Evolutionary conservation across 1,284 basidiomycete genomes (phyloP).

Genomic region (Ustilago crameri): DNA sequence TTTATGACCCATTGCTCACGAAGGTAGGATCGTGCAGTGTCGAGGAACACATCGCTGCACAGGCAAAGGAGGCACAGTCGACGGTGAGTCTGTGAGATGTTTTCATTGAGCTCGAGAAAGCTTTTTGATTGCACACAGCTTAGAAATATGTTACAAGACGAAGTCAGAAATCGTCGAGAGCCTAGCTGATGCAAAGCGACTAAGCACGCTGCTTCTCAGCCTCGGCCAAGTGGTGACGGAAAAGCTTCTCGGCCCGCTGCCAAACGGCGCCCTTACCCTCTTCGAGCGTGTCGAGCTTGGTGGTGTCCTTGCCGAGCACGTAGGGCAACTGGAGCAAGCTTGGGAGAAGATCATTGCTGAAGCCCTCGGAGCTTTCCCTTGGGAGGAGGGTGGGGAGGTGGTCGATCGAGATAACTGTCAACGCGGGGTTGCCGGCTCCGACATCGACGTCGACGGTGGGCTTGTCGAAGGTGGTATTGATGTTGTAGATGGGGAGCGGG

Average conservation of each 20-base stretch:
- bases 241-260: constrained; percentile 88
- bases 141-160: too few relatives aligned
- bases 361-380: constrained; percentile 95
- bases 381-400: constrained; percentile 96
- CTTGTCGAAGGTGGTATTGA: constrained; percentile 94
- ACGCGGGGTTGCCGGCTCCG: constrained; percentile 61
- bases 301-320: constrained; percentile 56
- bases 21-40: too few relatives aligned
- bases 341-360: constrained; percentile 88
- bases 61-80: too few relatives aligned
- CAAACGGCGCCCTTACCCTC: constrained; percentile 75
- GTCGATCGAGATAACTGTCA: constrained; percentile 95
- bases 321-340: constrained; percentile 70
- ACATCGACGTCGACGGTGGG: constrained; percentile 84
- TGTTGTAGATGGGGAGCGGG: constrained; percentile 92
- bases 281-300: constrained; percentile 29
- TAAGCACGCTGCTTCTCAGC: constrained; percentile 38
- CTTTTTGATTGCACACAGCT: too few relatives aligned
- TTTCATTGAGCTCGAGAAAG: too few relatives aligned
- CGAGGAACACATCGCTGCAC: too few relatives aligned
- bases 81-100: too few relatives aligned
- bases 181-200: too few relatives aligned
- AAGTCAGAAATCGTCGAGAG: too few relatives aligned
- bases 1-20: too few relatives aligned
- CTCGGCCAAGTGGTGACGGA: constrained; percentile 76